phyloP scores from a whole-genome alignment of 2,329 filamentous ascomycete genomes.

The Colletotrichum spaethianum region DNA sequence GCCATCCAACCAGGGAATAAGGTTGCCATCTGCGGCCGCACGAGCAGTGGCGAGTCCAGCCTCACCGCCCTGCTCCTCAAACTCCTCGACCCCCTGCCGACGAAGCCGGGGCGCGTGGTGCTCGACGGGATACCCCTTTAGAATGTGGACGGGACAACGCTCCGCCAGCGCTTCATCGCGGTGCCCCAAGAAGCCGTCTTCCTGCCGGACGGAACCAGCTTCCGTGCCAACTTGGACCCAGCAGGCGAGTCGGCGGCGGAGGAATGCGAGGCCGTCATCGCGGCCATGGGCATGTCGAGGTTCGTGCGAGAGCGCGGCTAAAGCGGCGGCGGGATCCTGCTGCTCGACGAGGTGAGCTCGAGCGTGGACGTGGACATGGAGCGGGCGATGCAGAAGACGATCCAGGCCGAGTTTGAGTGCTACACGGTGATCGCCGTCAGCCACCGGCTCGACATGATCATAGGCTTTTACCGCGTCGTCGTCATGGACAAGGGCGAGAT shows the following conservation, averaged over 20 bases:
- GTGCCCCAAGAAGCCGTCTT: slow-evolving; percentile 64
- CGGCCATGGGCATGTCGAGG: slow-evolving; percentile 46
- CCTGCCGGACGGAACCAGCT: slow-evolving; percentile 54
- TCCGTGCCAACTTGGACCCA: slow-evolving; percentile 55
- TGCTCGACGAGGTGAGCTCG: slow-evolving; percentile 52
- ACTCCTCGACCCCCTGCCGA: slow-evolving; percentile 49
- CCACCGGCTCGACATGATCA: slow-evolving; percentile 58
- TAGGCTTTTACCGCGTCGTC: slow-evolving; percentile 60
- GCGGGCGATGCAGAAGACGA: slow-evolving; percentile 48
- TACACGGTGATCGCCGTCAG: slow-evolving; percentile 62
- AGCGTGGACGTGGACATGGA: slow-evolving; percentile 52
- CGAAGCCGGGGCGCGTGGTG: slow-evolving; percentile 42
- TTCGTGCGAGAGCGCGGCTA: slow-evolving; percentile 45
- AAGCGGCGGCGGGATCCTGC: slow-evolving; percentile 45
- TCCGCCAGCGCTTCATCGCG: slow-evolving; percentile 59
- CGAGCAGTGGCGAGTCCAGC: no score
- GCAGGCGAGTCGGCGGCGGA: slow-evolving; percentile 41
- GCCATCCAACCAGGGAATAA: no score
- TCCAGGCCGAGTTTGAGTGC: slow-evolving; percentile 46
- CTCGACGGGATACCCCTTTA: slow-evolving; percentile 56
- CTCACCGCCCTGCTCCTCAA: slow-evolving; percentile 46
- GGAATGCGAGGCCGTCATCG: slow-evolving; percentile 47
- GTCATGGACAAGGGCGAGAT: slow-evolving; percentile 53
- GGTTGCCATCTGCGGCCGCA: no score
- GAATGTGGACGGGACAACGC: slow-evolving; percentile 51